Evolutionary conservation across 177 flowering plant genomes (phyloP).

Genomic region (Tripterygium wilfordii): DNA sequence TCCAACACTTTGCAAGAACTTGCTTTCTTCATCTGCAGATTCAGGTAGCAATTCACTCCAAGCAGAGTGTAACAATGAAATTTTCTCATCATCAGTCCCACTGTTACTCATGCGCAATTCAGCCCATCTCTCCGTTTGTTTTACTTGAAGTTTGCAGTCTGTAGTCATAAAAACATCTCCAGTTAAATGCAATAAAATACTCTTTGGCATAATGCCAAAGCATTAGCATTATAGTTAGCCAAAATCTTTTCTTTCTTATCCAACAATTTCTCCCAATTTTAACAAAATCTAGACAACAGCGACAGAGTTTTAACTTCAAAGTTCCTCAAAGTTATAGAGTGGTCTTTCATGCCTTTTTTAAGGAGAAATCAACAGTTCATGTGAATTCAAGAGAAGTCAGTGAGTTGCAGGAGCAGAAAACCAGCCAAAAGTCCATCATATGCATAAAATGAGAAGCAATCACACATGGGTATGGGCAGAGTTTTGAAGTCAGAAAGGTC

Average conservation of each 20-base stretch:
- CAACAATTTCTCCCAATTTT: too few species aligned
- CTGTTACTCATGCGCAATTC: slow-evolving; percentile 13
- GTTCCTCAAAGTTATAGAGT: too few species aligned
- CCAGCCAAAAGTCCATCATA: too few species aligned
- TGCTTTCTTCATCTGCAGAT: slow-evolving; percentile 15
- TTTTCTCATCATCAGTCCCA: slow-evolving; percentile 23
- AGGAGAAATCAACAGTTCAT: too few species aligned
- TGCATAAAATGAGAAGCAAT: too few species aligned
- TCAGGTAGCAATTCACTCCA: slow-evolving; percentile 46
- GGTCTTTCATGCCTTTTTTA: too few species aligned
- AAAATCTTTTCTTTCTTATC: neutral
- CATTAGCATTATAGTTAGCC: neutral
- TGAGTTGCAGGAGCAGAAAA: too few species aligned
- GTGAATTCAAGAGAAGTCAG: neutral
- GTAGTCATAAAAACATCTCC: slow-evolving; percentile 30
- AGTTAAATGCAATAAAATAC: slow-evolving; percentile 1
- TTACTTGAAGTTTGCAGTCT: slow-evolving; percentile 16
- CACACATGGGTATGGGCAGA: too few species aligned
- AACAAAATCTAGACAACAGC: neutral
- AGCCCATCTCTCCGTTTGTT: slow-evolving; percentile 17
- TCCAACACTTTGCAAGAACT: slow-evolving; percentile 16
- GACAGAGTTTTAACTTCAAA: neutral
- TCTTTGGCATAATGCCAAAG: neutral
- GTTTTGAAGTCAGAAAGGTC: too few species aligned
- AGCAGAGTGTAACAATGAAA: slow-evolving; percentile 42